Evolutionary conservation across 495 filamentous ascomycete genomes (phyloP).

Genomic region (Xylaria bambusicola): DNA sequence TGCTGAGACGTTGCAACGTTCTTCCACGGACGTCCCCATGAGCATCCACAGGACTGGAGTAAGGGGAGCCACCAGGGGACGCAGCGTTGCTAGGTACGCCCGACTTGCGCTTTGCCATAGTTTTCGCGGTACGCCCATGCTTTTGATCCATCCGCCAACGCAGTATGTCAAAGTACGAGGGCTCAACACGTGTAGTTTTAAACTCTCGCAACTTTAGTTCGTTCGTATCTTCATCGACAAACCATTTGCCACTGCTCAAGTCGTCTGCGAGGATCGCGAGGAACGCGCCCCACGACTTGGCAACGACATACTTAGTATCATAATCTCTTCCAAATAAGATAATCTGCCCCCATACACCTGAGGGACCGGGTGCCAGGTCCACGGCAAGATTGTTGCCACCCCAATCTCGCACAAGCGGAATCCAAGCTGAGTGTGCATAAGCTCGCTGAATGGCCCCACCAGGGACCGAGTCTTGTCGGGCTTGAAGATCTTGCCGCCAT

Average conservation of each 20-base stretch:
- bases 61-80: slow-evolving; percentile 55
- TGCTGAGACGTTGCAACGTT: slow-evolving; percentile 55
- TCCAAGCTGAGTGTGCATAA: slow-evolving; percentile 94
- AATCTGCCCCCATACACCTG: slow-evolving; percentile 91
- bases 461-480: slow-evolving; percentile 86
- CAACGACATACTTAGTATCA: slow-evolving; percentile 95
- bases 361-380: slow-evolving; percentile 89
- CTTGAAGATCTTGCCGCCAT: slow-evolving; percentile 84
- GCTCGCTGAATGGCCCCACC: slow-evolving; percentile 84
- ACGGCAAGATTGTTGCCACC: slow-evolving; percentile 95
- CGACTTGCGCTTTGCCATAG: slow-evolving; percentile 44
- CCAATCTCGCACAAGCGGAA: slow-evolving; percentile 95
- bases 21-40: slow-evolving; percentile 52
- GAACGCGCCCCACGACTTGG: slow-evolving; percentile 89
- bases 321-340: slow-evolving; percentile 97
- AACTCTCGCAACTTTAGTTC: slow-evolving; percentile 93
- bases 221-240: slow-evolving; percentile 85
- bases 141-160: slow-evolving; percentile 94
- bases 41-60: slow-evolving; percentile 50
- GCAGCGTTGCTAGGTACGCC: slow-evolving; percentile 33
- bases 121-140: slow-evolving; percentile 64
- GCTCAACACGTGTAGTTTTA: slow-evolving; percentile 82
- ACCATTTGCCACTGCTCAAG: slow-evolving; percentile 79
- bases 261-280: slow-evolving; percentile 88
- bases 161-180: slow-evolving; percentile 91